phyloP scores from a whole-genome alignment of 2,329 filamentous ascomycete genomes.

The Colletotrichum viniferum region DNA sequence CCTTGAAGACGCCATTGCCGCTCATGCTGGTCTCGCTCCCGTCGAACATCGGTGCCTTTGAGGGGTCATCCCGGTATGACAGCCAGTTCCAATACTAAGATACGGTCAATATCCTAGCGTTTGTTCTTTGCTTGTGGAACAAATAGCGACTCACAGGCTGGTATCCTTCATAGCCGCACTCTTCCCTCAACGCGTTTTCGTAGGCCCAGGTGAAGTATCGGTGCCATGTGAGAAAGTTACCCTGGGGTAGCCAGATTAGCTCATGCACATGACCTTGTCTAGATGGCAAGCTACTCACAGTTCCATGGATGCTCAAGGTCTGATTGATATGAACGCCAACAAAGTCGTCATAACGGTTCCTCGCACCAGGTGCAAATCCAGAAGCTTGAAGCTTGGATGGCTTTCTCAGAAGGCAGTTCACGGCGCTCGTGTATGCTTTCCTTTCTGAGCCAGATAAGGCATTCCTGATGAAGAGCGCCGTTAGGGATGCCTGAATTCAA shows the following conservation, averaged over 20 bases:
- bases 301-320: conserved; percentile 10
- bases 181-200: conserved; percentile 16
- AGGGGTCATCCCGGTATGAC: conserved; percentile 29
- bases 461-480: conserved; percentile 13
- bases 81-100: conserved; percentile 40
- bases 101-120: too few relatives aligned
- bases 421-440: conserved; percentile 19
- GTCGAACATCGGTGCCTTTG: conserved; percentile 41
- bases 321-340: conserved; percentile 19
- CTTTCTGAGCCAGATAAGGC: conserved; percentile 24
- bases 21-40: conserved; percentile 41
- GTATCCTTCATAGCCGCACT: conserved; percentile 22
- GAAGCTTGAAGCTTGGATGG: background rate
- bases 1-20: conserved; percentile 39
- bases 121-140: fast-evolving
- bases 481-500: fast-evolving
- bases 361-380: conserved; percentile 17
- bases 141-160: conserved; percentile 12
- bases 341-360: conserved; percentile 22
- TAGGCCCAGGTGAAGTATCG: conserved; percentile 13
- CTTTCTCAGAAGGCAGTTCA: conserved; percentile 11
- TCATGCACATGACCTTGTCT: background rate
- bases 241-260: background rate
- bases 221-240: conserved; percentile 22
- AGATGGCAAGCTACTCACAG: background rate